These are phyloP conservation scores for Coemansia sp. DNA, from an alignment of 192 early-diverging fungal species.

Conservation along the genomic window DNA sequence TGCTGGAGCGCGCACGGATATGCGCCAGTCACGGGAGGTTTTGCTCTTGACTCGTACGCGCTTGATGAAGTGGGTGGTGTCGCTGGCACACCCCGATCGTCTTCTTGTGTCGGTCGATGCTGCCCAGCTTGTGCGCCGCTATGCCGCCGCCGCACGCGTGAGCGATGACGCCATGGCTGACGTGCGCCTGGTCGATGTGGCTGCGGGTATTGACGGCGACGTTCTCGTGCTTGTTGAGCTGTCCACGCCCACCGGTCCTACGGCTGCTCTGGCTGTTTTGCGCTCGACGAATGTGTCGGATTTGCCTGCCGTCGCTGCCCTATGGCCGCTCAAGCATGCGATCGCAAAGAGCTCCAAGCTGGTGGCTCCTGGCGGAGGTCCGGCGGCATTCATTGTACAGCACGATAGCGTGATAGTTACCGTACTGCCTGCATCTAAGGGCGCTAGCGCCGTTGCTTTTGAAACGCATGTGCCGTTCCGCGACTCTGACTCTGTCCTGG, in stretches of 20 bases:
- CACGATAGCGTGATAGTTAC: constrained; percentile 5
- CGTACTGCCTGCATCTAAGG: constrained; percentile 2
- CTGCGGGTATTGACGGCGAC: constrained; percentile 13
- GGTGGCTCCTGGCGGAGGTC: constrained; percentile 25
- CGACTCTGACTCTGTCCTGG: constrained; percentile 16
- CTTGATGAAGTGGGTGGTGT: constrained; percentile 44
- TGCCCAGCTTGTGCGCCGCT: background rate
- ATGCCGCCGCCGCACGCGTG: constrained; percentile 2
- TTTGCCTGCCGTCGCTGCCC: constrained; percentile 15
- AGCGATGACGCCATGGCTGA: constrained; percentile 7
- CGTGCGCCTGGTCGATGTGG: constrained; percentile 21
- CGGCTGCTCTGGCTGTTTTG: constrained; percentile 7
- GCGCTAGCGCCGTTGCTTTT: background rate
- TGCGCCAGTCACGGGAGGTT: constrained; percentile 46
- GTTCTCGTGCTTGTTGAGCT: constrained; percentile 19
- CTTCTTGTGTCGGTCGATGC: constrained; percentile 23
- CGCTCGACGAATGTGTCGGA: constrained; percentile 12
- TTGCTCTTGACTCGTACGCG: constrained; percentile 34
- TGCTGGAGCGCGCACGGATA: constrained; percentile 31
- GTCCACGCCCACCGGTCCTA: background rate
- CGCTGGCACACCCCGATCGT: constrained; percentile 19
- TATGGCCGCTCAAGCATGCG: constrained; percentile 16
- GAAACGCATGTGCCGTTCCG: constrained; percentile 35
- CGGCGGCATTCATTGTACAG: constrained; percentile 19
- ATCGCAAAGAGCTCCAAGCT: constrained; percentile 7